Conservation (phyloP, 192 early-diverging fungal genomes). For the Spizellomyces punctatus region DNA sequence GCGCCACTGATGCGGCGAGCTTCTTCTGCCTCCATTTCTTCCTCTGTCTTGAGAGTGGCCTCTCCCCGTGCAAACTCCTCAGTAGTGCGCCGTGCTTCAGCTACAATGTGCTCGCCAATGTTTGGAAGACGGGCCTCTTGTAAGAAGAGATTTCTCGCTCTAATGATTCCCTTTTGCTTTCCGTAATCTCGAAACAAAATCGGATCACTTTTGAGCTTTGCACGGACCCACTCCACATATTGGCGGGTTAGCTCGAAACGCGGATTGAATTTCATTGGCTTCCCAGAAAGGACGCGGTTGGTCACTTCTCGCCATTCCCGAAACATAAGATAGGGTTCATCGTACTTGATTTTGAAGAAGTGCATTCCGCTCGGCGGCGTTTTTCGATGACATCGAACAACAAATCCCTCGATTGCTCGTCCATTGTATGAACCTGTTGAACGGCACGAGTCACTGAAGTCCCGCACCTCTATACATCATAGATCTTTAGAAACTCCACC, state of each 20-base stretch:
- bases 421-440: constrained; percentile 66
- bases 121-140: constrained; percentile 10
- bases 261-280: constrained; percentile 41
- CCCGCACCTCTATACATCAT: constrained; percentile 57
- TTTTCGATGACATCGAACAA: constrained; percentile 71
- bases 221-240: constrained; percentile 78
- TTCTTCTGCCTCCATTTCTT: constrained; percentile 24
- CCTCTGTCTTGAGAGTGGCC: constrained; percentile 21
- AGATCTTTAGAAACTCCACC: neutral
- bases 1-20: neutral
- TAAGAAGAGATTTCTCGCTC: constrained; percentile 77
- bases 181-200: constrained; percentile 66
- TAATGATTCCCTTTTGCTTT: constrained; percentile 81
- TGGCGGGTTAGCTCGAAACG: constrained; percentile 58
- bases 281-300: constrained; percentile 54
- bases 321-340: constrained; percentile 92
- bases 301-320: constrained; percentile 97
- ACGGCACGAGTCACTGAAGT: constrained; percentile 69
- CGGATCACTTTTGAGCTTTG: constrained; percentile 61
- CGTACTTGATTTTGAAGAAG: constrained; percentile 95
- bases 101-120: constrained; percentile 24
- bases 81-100: constrained; percentile 28
- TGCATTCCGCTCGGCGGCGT: constrained; percentile 26
- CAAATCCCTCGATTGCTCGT: constrained; percentile 87
- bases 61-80: constrained; percentile 34